phyloP scores from a whole-genome alignment of 768 basidiomycete genomes.

The Leccinum obscurum region DNA sequence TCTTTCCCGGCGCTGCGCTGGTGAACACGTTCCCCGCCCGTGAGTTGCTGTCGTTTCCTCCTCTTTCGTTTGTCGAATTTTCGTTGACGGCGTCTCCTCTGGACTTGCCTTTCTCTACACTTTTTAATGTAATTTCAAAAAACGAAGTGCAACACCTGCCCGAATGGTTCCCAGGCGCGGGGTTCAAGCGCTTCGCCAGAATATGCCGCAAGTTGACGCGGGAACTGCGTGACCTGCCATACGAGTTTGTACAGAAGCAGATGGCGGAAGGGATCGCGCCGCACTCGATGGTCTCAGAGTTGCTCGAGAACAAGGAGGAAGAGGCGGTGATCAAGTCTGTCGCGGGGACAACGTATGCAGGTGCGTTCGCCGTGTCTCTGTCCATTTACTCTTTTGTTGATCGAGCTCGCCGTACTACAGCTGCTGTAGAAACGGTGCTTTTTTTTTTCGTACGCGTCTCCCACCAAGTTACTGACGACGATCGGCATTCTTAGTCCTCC shows the following conservation, averaged over 20 bases:
- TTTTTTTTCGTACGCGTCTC: no score
- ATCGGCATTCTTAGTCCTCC: conserved; percentile 12
- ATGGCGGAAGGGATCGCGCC: conserved; percentile 20
- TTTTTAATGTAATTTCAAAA: not conserved
- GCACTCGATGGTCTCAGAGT: conserved; percentile 22
- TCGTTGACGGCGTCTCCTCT: not conserved
- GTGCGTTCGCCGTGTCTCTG: conserved; percentile 14
- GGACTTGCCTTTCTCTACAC: not conserved
- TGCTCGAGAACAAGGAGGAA: conserved; percentile 28
- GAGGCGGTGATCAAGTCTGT: conserved; percentile 30
- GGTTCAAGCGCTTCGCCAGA: conserved; percentile 27
- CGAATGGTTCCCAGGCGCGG: conserved; percentile 32
- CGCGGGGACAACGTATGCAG: conserved; percentile 32
- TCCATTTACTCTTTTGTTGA: not conserved
- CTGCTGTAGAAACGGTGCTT: conserved; percentile 23
- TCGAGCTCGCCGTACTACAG: conserved; percentile 6
- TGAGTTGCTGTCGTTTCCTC: conserved; percentile 9
- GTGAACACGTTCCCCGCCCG: conserved; percentile 34
- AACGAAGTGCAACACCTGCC: conserved; percentile 27
- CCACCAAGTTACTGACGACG: not conserved
- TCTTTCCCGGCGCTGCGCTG: conserved; percentile 32
- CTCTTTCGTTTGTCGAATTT: no score
- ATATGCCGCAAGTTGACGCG: conserved; percentile 19
- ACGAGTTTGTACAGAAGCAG: conserved; percentile 21
- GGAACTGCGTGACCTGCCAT: conserved; percentile 18